Evolutionary conservation across 345 rosid species (phyloP).

Genomic region (Clausena lansium): DNA sequence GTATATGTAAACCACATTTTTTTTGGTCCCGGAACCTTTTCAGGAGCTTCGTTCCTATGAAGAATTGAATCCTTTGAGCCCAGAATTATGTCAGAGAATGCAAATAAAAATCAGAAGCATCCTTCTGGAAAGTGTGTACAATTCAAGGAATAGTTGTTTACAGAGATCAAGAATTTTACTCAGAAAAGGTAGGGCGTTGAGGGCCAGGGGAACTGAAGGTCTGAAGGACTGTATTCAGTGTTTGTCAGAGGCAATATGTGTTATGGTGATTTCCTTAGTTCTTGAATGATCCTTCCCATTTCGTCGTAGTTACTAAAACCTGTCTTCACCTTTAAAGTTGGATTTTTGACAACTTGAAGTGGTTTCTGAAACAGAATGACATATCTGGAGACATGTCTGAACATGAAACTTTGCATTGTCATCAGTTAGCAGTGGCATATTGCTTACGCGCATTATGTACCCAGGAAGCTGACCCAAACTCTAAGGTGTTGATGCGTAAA

Average conservation of each 20-base stretch:
- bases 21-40: conserved; percentile 19
- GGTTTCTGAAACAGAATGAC: conserved; percentile 37
- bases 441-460: conserved; percentile 69
- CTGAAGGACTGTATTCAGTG: conserved; percentile 51
- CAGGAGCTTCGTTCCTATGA: conserved; percentile 84
- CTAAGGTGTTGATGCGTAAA: conserved; percentile 59
- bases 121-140: conserved; percentile 55
- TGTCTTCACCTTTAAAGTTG: conserved; percentile 4
- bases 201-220: conserved; percentile 51
- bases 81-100: conserved; percentile 57
- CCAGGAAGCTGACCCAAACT: conserved; percentile 75
- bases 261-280: conserved; percentile 41
- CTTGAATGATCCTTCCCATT: conserved; percentile 1
- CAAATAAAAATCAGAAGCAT: conserved; percentile 46
- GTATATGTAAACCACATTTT: neutral
- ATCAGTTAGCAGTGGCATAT: conserved; percentile 65
- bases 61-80: conserved; percentile 39
- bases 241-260: conserved; percentile 69
- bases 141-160: conserved; percentile 30
- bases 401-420: conserved; percentile 28
- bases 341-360: conserved; percentile 19
- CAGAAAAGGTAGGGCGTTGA: conserved; percentile 54
- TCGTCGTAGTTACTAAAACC: conserved; percentile 7
- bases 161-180: conserved; percentile 62
- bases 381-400: conserved; percentile 16